A percentile compares a stretch with the other conserved stretches of the same genome.
Conservation (phyloP, 192 early-diverging fungal genomes). For the Podila clonocystis region DNA sequence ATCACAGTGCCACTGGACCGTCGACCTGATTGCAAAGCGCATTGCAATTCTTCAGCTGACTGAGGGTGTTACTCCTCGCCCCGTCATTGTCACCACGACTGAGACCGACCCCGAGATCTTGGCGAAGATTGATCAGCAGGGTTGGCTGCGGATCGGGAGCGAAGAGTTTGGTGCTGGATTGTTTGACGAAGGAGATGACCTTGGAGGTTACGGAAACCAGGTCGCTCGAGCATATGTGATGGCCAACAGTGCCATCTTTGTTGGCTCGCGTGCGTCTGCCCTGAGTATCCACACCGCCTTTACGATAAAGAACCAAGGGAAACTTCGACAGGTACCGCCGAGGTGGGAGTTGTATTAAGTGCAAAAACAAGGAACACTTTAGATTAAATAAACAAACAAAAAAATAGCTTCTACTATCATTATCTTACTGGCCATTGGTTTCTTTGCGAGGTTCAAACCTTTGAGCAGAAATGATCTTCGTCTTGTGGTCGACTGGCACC, state of each 20-base stretch:
- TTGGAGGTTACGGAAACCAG: slow-evolving; percentile 27
- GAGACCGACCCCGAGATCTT: slow-evolving; percentile 28
- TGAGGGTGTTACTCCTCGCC: slow-evolving; percentile 1
- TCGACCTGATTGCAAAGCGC: slow-evolving; percentile 23
- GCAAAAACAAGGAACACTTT: too few relatives aligned
- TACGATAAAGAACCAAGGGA: slow-evolving; percentile 27
- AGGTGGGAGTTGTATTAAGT: slow-evolving; percentile 43
- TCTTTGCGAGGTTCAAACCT: slow-evolving; percentile 23
- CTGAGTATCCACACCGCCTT: slow-evolving; percentile 18
- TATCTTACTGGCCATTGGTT: not conserved
- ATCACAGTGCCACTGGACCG: slow-evolving; percentile 27
- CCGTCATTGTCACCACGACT: slow-evolving; percentile 41
- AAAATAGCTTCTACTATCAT: too few relatives aligned
- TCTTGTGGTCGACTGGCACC: slow-evolving; percentile 5
- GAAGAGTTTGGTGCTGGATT: slow-evolving; percentile 20
- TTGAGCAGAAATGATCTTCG: slow-evolving; percentile 28
- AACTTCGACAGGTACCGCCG: not conserved
- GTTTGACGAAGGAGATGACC: slow-evolving; percentile 22
- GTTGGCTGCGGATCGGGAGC: slow-evolving; percentile 19
- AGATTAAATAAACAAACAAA: too few relatives aligned
- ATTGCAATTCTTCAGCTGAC: slow-evolving; percentile 29
- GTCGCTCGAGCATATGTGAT: slow-evolving; percentile 14
- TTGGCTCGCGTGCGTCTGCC: slow-evolving; percentile 17
- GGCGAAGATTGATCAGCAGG: slow-evolving; percentile 29
- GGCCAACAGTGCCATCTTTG: slow-evolving; percentile 42